A percentile compares a stretch with the other conserved stretches of the same genome.
Conservation (phyloP, 768 basidiomycete species). For the Termitomyces sp. region DNA sequence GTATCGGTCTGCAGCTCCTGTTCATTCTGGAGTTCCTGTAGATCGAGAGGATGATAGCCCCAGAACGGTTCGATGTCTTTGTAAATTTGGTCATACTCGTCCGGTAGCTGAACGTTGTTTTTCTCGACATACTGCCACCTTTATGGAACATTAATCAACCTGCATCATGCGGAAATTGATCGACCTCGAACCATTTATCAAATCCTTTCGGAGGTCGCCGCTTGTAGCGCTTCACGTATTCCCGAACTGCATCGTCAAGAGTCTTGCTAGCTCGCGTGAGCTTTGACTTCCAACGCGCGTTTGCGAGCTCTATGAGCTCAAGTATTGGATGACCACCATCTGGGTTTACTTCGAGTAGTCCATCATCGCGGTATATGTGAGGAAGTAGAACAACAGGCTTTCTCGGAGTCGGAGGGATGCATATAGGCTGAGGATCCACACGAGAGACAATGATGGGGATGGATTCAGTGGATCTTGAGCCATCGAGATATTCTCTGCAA, state of each 20-base stretch:
- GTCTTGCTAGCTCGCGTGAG: slow-evolving; percentile 70
- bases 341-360: slow-evolving; percentile 35
- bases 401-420: background rate
- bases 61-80: slow-evolving; percentile 38
- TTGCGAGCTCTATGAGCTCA: slow-evolving; percentile 67
- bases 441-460: background rate
- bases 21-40: slow-evolving; percentile 22
- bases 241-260: slow-evolving; percentile 64
- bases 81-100: slow-evolving; percentile 51
- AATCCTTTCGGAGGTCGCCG: slow-evolving; percentile 83
- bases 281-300: slow-evolving; percentile 52
- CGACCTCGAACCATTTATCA: slow-evolving; percentile 67
- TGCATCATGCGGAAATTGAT: background rate
- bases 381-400: slow-evolving; percentile 16
- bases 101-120: slow-evolving; percentile 43
- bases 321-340: slow-evolving; percentile 68
- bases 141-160: background rate
- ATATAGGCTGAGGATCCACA: slow-evolving; percentile 1
- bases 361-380: slow-evolving; percentile 31
- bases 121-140: slow-evolving; percentile 44
- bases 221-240: slow-evolving; percentile 74
- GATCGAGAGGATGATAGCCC: slow-evolving; percentile 30
- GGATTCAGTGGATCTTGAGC: background rate
- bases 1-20: slow-evolving; percentile 26
- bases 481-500: slow-evolving; percentile 3